phyloP scores from a whole-genome alignment of 805 yeast species.

The Debaryomyces hansenii region DNA sequence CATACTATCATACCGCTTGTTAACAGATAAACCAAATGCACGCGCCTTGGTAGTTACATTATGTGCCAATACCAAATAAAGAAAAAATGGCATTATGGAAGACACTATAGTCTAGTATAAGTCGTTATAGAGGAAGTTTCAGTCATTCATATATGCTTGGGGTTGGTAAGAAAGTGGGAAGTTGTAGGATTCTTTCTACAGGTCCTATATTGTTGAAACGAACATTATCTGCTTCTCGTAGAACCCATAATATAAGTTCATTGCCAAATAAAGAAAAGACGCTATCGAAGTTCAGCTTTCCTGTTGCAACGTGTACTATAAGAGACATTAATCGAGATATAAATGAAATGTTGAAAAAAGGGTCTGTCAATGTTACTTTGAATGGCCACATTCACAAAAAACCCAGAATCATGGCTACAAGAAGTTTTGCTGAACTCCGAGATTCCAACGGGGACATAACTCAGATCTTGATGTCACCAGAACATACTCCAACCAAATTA shows the following conservation, averaged over 20 bases:
- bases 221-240: background rate
- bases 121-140: no score
- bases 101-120: no score
- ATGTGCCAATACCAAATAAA: background rate
- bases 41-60: background rate
- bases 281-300: slow-evolving; percentile 34
- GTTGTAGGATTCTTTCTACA: background rate
- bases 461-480: slow-evolving; percentile 50
- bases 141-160: background rate
- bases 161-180: background rate
- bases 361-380: slow-evolving; percentile 40
- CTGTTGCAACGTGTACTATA: slow-evolving; percentile 33
- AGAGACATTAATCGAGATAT: slow-evolving; percentile 9
- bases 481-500: slow-evolving; percentile 36
- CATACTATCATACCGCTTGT: background rate
- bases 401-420: slow-evolving; percentile 68
- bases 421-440: slow-evolving; percentile 73
- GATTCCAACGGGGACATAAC: slow-evolving; percentile 67
- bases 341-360: slow-evolving; percentile 8
- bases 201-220: background rate
- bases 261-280: slow-evolving; percentile 23
- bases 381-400: slow-evolving; percentile 85
- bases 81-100: background rate
- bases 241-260: background rate
- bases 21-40: background rate